Evolutionary conservation across 2,329 filamentous ascomycete species (phyloP).

Genomic region (Xenosphaeropsis pyriputrescens): DNA sequence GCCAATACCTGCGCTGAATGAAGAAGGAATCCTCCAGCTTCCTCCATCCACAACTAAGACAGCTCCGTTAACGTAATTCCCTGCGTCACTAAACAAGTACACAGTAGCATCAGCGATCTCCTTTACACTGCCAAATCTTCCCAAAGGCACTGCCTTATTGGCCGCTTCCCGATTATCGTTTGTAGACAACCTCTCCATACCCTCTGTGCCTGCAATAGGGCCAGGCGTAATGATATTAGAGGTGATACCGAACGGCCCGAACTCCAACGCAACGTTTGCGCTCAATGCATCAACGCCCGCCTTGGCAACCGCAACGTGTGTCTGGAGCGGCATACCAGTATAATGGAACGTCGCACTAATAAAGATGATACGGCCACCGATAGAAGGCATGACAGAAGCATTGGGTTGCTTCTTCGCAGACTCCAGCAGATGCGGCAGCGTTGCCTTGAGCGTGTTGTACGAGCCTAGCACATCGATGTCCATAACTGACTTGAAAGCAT

Average conservation of each 20-base stretch:
- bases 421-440: conserved; percentile 63
- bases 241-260: conserved; percentile 73
- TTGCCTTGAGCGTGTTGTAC: conserved; percentile 90
- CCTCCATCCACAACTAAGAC: conserved; percentile 58
- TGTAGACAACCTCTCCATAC: conserved; percentile 45
- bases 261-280: conserved; percentile 69
- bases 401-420: conserved; percentile 49
- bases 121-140: conserved; percentile 63
- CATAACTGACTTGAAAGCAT: conserved; percentile 90
- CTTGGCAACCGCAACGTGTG: conserved; percentile 86
- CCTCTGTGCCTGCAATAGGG: conserved; percentile 74
- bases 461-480: conserved; percentile 92
- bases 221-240: conserved; percentile 85
- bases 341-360: conserved; percentile 88
- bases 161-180: conserved; percentile 8
- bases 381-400: conserved; percentile 40
- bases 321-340: conserved; percentile 70
- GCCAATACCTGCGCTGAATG: conserved; percentile 2
- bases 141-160: conserved; percentile 46
- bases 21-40: conserved; percentile 7
- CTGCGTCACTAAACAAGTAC: conserved; percentile 75
- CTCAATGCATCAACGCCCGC: conserved; percentile 79
- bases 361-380: conserved; percentile 75
- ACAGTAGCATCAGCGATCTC: conserved; percentile 91
- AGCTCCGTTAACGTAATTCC: conserved; percentile 75